Base-by-base conservation (phyloP, 1,139 yeast species). In the Suhomyces wounanorum region DNA sequence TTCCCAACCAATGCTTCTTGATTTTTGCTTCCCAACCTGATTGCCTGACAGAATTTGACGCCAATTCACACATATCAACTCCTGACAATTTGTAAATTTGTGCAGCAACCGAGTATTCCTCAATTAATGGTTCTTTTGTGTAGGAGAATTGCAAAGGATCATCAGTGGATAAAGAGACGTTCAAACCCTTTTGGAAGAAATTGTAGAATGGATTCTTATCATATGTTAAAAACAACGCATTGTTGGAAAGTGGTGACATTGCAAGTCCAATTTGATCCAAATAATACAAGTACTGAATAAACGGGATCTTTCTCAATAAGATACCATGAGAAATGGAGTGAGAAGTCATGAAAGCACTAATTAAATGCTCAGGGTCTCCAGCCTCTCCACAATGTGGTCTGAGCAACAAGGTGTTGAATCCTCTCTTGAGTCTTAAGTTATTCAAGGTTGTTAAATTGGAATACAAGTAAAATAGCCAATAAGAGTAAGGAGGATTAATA, bases 301-400 rank as follows among this genome's bases (percentile, higher is more conserved):
- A 91, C 39, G 99, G 99, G 45, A 94, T 82, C 69, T 95, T 95
- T 69, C 99, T 83, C 61, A 95, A 77, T 53, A 92, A 70, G 54
- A 95, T 95, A 52, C 99, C 99, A 65, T 95, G 99, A 42, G 96
- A 89, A 55, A 94, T 95, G 48, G 96, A 89, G 63, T 94, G 96
- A 0, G 97, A 85, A 0, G 96, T 84, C 62, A 95, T 72, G 63
- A 88, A 95, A 0, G 99, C 95, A 50, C 94, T 81, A 42, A 92
- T 90, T 65, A 95, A 78, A 72, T 95, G 99, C 62, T 92, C 98
- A 1, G 99, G 97, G 63, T 95, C 98, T 49, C 99, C 99, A 6
- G 99, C 99, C 70, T 95, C 99, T 57, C 99, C 99, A 61, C 97
- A 89, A 67, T 95, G 99, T 1, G 99, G 99, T 62, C 99, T 82